Percentiles rank a stretch among this genome's conserved stretches.
These are phyloP conservation scores for Cucumis variabilis DNA, from an alignment of 331 rosid genomes.

Conservation along the genomic window DNA sequence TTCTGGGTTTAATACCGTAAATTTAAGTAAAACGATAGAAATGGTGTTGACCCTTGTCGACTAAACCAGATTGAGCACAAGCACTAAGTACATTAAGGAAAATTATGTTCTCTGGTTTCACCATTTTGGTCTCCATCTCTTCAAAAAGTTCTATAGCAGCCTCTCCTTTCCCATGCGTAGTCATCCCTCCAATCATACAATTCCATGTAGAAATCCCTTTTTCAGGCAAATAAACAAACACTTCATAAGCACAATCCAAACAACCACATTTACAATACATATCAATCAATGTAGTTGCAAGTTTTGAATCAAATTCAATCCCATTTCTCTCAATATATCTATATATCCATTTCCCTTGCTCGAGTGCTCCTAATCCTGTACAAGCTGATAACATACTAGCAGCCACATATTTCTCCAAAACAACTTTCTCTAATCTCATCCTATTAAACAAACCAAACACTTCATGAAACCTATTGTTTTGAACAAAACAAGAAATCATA, in stretches of 20 bases:
- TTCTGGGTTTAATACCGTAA: conserved; percentile 49
- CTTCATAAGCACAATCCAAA: conserved; percentile 55
- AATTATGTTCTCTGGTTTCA: conserved; percentile 60
- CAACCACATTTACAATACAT: conserved; percentile 83
- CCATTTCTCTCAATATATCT: conserved; percentile 46
- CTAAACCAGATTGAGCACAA: conserved; percentile 71
- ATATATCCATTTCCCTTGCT: conserved; percentile 78
- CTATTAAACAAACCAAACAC: conserved; percentile 58
- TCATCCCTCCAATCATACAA: conserved; percentile 77
- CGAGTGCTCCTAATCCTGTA: conserved; percentile 67
- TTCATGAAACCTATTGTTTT: conserved; percentile 53
- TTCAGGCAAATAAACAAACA: conserved; percentile 43
- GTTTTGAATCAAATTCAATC: conserved; percentile 63
- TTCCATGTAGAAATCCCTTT: conserved; percentile 67
- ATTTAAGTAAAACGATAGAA: conserved; percentile 49
- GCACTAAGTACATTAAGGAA: conserved; percentile 67
- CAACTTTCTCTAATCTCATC: conserved; percentile 51
- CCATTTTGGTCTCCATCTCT: conserved; percentile 56
- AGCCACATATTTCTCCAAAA: conserved; percentile 59
- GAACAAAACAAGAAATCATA: conserved; percentile 61
- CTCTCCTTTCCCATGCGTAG: conserved; percentile 71
- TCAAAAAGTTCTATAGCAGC: conserved; percentile 54
- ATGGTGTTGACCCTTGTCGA: conserved; percentile 50
- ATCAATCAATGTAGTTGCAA: conserved; percentile 61
- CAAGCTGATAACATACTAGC: conserved; percentile 77